These are phyloP conservation scores for Fusarium sp. DNA, from an alignment of 2,329 filamentous ascomycete genomes.

Conservation along the genomic window DNA sequence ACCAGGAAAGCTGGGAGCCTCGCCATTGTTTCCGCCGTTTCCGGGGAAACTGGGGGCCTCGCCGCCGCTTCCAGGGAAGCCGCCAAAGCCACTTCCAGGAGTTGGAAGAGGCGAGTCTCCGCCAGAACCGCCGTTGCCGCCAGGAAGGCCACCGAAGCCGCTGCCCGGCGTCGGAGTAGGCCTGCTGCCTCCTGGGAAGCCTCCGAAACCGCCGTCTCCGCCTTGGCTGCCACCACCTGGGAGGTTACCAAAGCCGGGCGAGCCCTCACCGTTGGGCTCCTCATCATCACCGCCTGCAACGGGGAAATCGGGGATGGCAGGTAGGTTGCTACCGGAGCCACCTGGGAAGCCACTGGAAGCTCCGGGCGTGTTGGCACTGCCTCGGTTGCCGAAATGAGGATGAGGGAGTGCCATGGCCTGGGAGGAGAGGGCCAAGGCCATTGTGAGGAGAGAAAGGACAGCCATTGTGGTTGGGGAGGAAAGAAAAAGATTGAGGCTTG, in stretches of 20 bases:
- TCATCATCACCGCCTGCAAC: conserved; percentile 10
- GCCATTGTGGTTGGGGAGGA: conserved; percentile 36
- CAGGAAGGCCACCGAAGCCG: conserved; percentile 9
- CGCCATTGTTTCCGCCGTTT: neutral
- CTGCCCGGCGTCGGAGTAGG: conserved; percentile 9
- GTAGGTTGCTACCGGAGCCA: too few species aligned
- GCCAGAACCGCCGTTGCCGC: conserved; percentile 1
- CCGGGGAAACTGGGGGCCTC: neutral
- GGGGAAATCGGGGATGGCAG: neutral
- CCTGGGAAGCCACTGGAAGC: neutral
- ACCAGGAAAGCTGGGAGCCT: neutral
- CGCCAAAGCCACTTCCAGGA: conserved; percentile 1
- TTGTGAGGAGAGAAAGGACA: conserved; percentile 41
- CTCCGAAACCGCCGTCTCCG: conserved; percentile 5
- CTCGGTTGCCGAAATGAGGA: conserved; percentile 24
- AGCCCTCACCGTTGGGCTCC: neutral
- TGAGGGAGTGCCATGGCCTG: conserved; percentile 35
- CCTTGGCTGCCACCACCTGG: neutral
- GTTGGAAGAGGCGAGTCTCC: neutral
- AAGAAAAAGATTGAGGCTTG: conserved; percentile 14
- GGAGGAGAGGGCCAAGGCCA: conserved; percentile 42
- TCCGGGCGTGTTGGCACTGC: neutral
- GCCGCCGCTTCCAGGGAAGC: neutral
- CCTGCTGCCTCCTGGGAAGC: conserved; percentile 8
- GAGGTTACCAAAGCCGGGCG: conserved; percentile 1